These are phyloP conservation scores for Knufia petricola DNA, from an alignment of 2,329 filamentous ascomycete genomes.

Conservation along the genomic window DNA sequence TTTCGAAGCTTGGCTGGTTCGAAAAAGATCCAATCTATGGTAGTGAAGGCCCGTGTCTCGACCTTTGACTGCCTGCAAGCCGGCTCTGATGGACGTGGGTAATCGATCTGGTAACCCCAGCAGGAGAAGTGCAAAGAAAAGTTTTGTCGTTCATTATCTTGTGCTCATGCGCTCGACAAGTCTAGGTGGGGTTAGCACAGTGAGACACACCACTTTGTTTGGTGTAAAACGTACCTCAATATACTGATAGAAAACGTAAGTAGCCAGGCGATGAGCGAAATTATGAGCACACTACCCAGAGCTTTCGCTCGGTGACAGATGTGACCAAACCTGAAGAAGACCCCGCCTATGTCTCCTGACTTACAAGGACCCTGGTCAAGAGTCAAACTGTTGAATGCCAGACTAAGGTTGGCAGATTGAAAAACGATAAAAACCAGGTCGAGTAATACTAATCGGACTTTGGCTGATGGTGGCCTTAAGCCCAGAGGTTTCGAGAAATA, in stretches of 20 bases:
- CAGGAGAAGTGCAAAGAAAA: neutral
- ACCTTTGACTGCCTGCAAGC: constrained; percentile 24
- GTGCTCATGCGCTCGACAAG: constrained; percentile 29
- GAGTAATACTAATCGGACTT: constrained; percentile 79
- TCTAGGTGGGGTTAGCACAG: constrained; percentile 27
- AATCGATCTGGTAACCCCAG: no score
- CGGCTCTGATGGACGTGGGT: neutral
- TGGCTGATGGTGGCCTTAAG: constrained; percentile 70
- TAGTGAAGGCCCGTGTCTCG: constrained; percentile 42
- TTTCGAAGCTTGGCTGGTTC: constrained; percentile 48
- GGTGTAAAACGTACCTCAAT: constrained; percentile 45
- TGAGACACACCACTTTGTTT: neutral
- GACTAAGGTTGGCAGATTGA: constrained; percentile 80
- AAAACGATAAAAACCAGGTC: constrained; percentile 97
- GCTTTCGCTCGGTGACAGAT: constrained; percentile 57
- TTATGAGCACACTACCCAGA: constrained; percentile 65
- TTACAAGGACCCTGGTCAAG: constrained; percentile 52
- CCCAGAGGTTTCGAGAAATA: constrained; percentile 91
- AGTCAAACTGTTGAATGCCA: constrained; percentile 76
- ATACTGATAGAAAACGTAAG: constrained; percentile 82
- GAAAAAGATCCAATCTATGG: constrained; percentile 52
- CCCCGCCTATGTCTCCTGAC: constrained; percentile 33
- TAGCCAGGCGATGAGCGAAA: constrained; percentile 82
- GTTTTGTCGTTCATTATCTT: constrained; percentile 12
- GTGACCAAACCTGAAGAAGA: constrained; percentile 25